A percentile compares a stretch with the other conserved stretches of the same genome.
Conservation (phyloP, 148 eudicot genomes). For the Chenopodium album region DNA sequence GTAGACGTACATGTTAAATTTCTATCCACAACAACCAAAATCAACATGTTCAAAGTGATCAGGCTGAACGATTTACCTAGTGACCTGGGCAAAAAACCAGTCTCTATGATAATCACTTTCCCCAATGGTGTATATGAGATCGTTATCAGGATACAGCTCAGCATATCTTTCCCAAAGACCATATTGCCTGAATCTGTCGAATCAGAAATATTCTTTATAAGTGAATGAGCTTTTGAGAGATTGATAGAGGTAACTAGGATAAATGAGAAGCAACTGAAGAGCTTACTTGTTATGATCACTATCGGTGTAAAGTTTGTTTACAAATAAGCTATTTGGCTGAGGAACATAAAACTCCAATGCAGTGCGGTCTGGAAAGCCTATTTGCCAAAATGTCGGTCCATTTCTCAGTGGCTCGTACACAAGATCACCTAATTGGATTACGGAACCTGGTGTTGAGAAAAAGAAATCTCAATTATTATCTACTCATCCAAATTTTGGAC, state of each 20-base stretch:
- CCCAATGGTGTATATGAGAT: constrained; percentile 66
- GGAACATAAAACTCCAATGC: constrained; percentile 82
- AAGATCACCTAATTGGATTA: constrained; percentile 36
- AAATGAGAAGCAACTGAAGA: background rate
- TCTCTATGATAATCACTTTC: constrained; percentile 45
- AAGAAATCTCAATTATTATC: constrained; percentile 4
- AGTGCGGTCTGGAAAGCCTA: constrained; percentile 78
- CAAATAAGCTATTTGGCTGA: constrained; percentile 39
- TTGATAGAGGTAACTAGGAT: background rate
- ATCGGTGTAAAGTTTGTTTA: constrained; percentile 48
- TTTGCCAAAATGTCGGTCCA: constrained; percentile 85
- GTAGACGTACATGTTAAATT: background rate
- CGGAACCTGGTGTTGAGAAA: constrained; percentile 37
- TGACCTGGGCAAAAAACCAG: constrained; percentile 82
- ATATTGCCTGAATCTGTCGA: constrained; percentile 59
- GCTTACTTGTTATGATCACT: constrained; percentile 44
- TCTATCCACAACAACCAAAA: background rate
- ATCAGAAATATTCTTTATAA: background rate
- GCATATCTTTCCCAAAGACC: constrained; percentile 71
- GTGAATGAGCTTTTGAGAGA: background rate
- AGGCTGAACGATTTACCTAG: constrained; percentile 28
- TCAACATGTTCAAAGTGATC: background rate
- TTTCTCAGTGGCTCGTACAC: constrained; percentile 56
- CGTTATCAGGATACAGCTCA: constrained; percentile 53
- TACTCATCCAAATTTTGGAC: background rate